phyloP scores from a whole-genome alignment of 2,329 filamentous ascomycete species.

The Nakataea oryzae region DNA sequence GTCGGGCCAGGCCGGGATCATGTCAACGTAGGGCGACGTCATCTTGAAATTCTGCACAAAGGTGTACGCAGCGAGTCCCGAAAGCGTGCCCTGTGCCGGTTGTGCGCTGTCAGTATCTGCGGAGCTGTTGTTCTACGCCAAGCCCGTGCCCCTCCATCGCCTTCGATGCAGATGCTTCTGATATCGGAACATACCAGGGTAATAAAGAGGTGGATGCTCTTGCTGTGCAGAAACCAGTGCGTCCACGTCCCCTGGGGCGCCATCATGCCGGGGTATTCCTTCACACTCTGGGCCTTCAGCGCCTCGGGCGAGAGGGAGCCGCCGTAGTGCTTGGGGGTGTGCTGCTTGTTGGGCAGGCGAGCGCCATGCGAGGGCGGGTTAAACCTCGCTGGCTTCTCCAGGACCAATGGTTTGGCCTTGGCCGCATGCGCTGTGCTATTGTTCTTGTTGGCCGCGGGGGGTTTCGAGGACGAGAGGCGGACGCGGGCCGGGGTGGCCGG shows the following conservation, averaged over 20 bases:
- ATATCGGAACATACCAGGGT: constrained; percentile 53
- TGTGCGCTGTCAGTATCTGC: background rate
- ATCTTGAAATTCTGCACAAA: constrained; percentile 69
- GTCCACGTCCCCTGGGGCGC: constrained; percentile 72
- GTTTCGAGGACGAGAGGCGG: constrained; percentile 15
- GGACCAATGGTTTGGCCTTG: constrained; percentile 53
- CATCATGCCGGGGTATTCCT: constrained; percentile 82
- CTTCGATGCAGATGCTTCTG: background rate
- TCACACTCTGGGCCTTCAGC: constrained; percentile 51
- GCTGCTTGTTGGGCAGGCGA: constrained; percentile 47
- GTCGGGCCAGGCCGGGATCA: constrained; percentile 62
- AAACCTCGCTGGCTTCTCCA: constrained; percentile 84
- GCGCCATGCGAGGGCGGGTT: constrained; percentile 83
- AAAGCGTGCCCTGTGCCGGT: constrained; percentile 46
- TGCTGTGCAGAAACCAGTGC: constrained; percentile 75
- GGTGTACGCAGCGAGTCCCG: constrained; percentile 59
- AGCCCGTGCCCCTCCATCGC: background rate
- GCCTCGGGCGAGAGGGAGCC: constrained; percentile 59
- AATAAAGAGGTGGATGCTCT: constrained; percentile 68
- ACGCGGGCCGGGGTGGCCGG: constrained; percentile 5
- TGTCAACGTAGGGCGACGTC: constrained; percentile 68
- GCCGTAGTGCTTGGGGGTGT: constrained; percentile 53
- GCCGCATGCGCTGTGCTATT: constrained; percentile 17
- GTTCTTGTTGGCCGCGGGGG: constrained; percentile 3
- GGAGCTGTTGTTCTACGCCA: background rate